Evolutionary conservation across 441 rosid genomes (phyloP).

Genomic region (Gossypium davidsonii): DNA sequence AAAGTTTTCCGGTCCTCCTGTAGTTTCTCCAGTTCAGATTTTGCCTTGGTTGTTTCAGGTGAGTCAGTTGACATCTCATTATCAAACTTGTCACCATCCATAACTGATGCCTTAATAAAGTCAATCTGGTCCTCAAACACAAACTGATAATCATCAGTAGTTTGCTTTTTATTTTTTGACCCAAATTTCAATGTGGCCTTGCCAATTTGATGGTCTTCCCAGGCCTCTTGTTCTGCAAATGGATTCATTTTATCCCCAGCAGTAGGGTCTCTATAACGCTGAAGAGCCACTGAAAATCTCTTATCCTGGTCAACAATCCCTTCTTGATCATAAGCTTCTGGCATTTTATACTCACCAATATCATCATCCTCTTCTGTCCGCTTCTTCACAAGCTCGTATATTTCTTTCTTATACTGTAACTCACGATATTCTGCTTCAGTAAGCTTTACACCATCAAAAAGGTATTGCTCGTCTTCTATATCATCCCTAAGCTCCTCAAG

Average conservation of each 20-base stretch:
- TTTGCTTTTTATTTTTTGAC: slow-evolving; percentile 66
- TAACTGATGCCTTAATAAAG: slow-evolving; percentile 69
- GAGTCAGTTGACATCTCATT: slow-evolving; percentile 34
- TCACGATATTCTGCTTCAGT: slow-evolving; percentile 67
- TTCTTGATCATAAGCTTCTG: slow-evolving; percentile 89
- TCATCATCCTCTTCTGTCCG: slow-evolving; percentile 60
- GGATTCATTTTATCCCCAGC: slow-evolving; percentile 90
- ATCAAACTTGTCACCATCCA: slow-evolving; percentile 81
- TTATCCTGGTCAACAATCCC: slow-evolving; percentile 85
- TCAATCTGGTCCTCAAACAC: slow-evolving; percentile 91
- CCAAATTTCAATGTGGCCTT: slow-evolving; percentile 80
- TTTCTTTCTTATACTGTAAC: slow-evolving; percentile 73
- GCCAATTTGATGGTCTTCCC: slow-evolving; percentile 98
- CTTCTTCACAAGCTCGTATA: slow-evolving; percentile 77
- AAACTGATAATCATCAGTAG: slow-evolving; percentile 68
- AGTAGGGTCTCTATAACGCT: slow-evolving; percentile 73
- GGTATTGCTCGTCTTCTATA: slow-evolving; percentile 65
- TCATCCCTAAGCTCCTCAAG: slow-evolving; percentile 77
- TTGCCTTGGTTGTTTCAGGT: slow-evolving; percentile 37
- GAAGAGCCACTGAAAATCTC: slow-evolving; percentile 85
- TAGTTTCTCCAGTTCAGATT: slow-evolving; percentile 73
- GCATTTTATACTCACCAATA: slow-evolving; percentile 83
- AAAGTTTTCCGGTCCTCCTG: slow-evolving; percentile 84
- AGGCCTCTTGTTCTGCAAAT: slow-evolving; percentile 96
- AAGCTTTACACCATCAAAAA: slow-evolving; percentile 66